Base-by-base conservation (phyloP, 768 basidiomycete species). In the Leccinum truebloodii region DNA sequence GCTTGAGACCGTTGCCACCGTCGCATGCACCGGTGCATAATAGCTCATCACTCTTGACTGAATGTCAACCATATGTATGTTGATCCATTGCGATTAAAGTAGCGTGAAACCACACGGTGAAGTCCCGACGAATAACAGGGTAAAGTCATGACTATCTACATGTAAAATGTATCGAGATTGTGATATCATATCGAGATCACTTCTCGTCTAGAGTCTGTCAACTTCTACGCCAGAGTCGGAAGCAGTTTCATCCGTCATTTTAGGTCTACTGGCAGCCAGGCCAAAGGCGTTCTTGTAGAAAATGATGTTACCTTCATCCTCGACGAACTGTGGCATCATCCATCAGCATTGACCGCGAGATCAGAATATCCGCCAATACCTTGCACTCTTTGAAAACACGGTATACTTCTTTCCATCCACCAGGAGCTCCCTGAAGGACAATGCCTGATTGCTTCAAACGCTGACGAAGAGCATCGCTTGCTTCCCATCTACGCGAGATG, bases 251-350 rank as follows among this genome's bases (percentile, higher is more conserved):
- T 91, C 88, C n/a, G 75, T 68, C 67, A 89, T 85, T 49, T 86
- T 81, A 8, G 89, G 86, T 63, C 85, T 83, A 68, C 82, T 79
- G 62, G 87, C 77, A 52, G 94, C 92, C 46, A 94, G 75, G 60
- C 96, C 96, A 44, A 78, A 66, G 4, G 89, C 86, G 68, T 98
- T 91, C 83, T 94, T 94, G 85, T 87, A 96, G 80, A 95, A 95
- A 60, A 95, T 72, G 62, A 97, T 86, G 66, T 92, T 86, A 44
- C 94, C 95, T 66, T 92, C 89, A 71, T 98, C 94, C 76, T 98
- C 96, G 52, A 99, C 90, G 73, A 94, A 98, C 86, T 86, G 58
- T 1, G 48, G 26, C 51, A 13, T 3, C 20, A n/a, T 39, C 26
- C 18, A 32, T 59, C 28, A 62, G 57, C 44, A 48, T 44, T 16